Evolutionary conservation across 1,284 basidiomycete genomes (phyloP), one percentile per base, ranked within the genome.

Genomic region (Apiotrichum montevideense): DNA sequence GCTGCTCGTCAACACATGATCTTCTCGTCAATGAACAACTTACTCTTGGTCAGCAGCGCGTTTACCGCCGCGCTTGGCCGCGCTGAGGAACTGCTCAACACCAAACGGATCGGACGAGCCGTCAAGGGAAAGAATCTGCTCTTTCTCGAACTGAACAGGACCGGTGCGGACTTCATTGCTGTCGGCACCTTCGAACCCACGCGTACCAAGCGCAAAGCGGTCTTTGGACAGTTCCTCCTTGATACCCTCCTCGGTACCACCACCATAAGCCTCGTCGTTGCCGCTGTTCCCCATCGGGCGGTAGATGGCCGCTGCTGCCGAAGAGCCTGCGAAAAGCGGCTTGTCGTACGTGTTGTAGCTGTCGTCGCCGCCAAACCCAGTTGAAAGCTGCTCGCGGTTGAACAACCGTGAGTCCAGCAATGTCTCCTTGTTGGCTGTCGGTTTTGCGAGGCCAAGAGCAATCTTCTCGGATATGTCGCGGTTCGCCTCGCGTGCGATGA

Each of bases 141-240:
- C 96, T 80, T 97, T 97, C 80, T 98, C 96, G 70, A 99, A 99
- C 73, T 97, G 92, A 35, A 99, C 96, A n/a, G 96, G 96, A 0
- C 96, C 91, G 64, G 90, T 87, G 59, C 87, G 79, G 39, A 87
- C 80, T 41, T 90, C 87, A 52, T 80, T 80, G 4, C 88, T 85
- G 35, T 72, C 71, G n/a, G 73, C 72, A 51, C 75, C 75, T 72
- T 94, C 89, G 69, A 98, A 98, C 10, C 91, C 92, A 55, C 82
- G 81, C 41, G 75, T 76, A n/a, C 93, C 96, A 34, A 99, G 80
- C 15, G 86, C 87, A 72, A 98, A 99, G 54, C 96, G 83, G 72
- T 99, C 96, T 67, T 96, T 95, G 67, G 87, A 85, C 70, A 99
- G 79, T 34, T 92, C 92, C 63, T 86, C 86, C 39, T 84, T 83